Evolutionary conservation across 768 basidiomycete species (phyloP).

Genomic region (Mrakia blollopis): DNA sequence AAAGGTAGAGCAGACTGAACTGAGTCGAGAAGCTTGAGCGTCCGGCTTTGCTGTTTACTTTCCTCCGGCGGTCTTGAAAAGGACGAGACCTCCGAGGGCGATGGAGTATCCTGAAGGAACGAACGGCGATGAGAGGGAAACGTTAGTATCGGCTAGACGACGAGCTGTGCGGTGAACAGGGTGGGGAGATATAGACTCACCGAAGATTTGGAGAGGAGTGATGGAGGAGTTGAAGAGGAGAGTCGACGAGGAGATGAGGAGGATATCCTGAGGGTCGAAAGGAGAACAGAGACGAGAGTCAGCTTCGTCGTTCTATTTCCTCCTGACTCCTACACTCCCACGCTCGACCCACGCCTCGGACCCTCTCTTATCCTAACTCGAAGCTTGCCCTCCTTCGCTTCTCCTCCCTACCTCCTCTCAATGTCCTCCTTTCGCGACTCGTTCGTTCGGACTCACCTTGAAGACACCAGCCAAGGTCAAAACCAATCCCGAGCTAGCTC

Average conservation of each 20-base stretch:
- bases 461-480: constrained; percentile 91
- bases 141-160: too few relatives aligned
- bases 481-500: constrained; percentile 58
- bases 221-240: constrained; percentile 74
- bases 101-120: constrained; percentile 66
- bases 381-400: neutral
- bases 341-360: too few relatives aligned
- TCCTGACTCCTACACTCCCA: too few relatives aligned
- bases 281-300: neutral
- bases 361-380: too few relatives aligned
- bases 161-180: neutral
- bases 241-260: constrained; percentile 87
- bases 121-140: neutral
- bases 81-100: constrained; percentile 73
- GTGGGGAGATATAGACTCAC: constrained; percentile 42
- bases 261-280: constrained; percentile 63
- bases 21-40: too few relatives aligned
- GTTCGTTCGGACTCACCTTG: constrained; percentile 54
- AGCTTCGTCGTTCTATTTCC: neutral
- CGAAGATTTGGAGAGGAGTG: constrained; percentile 78
- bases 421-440: too few relatives aligned
- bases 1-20: too few relatives aligned
- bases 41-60: constrained; percentile 23
- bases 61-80: constrained; percentile 63
- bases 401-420: too few relatives aligned